Evolutionary conservation across 768 basidiomycete genomes (phyloP).

Genomic region (Termitomyces titanicus): DNA sequence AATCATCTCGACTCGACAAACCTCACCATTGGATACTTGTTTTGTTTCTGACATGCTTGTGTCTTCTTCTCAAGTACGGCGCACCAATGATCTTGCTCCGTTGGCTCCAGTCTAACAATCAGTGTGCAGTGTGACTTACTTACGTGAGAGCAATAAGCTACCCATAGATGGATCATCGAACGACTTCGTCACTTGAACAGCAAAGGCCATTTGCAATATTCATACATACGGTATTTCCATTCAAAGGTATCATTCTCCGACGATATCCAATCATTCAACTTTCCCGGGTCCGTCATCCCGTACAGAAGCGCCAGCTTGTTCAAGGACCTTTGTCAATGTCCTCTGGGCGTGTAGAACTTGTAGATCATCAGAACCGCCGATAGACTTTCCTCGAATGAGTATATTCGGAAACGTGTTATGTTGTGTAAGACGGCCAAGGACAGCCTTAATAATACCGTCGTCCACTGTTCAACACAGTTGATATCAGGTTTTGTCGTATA

Average conservation of each 20-base stretch:
- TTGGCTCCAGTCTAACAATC: neutral
- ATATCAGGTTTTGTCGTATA: neutral
- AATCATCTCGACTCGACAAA: constrained; percentile 18
- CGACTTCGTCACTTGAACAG: neutral
- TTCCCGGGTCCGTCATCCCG: constrained; percentile 17
- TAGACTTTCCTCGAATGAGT: constrained; percentile 55
- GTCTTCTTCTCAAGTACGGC: neutral
- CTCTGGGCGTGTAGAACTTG: constrained; percentile 46
- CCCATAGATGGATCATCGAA: neutral
- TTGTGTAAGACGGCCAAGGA: constrained; percentile 63
- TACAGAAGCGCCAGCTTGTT: constrained; percentile 42
- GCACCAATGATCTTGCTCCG: no score
- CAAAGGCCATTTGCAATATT: neutral
- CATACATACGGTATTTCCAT: neutral
- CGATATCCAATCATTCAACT: neutral
- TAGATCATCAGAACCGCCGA: constrained; percentile 68
- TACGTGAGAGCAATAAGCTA: neutral
- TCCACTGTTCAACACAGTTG: constrained; percentile 44
- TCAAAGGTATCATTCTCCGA: neutral
- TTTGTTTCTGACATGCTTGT: neutral
- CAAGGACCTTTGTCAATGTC: constrained; percentile 40
- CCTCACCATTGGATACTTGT: neutral
- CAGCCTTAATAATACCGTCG: constrained; percentile 53
- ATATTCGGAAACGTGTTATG: constrained; percentile 77
- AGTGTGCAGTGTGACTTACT: neutral